Base-by-base conservation (phyloP, 1,284 basidiomycete species). In the Ceraceosorus guamensis region DNA sequence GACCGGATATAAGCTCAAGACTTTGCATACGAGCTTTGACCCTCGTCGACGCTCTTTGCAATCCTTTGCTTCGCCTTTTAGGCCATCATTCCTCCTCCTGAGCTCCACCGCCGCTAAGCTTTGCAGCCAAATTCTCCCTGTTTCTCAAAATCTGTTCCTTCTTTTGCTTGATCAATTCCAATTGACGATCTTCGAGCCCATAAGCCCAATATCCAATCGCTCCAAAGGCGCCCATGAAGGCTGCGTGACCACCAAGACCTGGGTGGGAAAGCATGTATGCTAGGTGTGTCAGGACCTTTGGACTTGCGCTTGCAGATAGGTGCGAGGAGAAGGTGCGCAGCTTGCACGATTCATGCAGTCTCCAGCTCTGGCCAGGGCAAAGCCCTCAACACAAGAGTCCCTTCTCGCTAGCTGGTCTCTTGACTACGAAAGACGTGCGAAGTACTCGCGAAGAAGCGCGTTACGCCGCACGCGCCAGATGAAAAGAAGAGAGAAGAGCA, bases 141-240 rank as follows among this genome's bases (percentile, higher is more conserved):
- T 71, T 70, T 61, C 64, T 59, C 41, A 70, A 61, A 47, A 75
- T 69, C 54, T 67, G 61, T 50, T 73, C 70, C 70, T 74, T 73
- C 56, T 70, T 70, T 33, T 63, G 18, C 51, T 61, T 55, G 52
- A 71, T 71, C 37, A 68, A 31, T 46, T 65, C 67, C 39, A 56
- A 30, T 34, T 71, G 70, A 30, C 68, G 65, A 11, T 54, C 64
- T 56, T 73, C 66, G 35, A 74, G 57, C 14, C 73, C 73, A 61
- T 75, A 71, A 39, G 71, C 11, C 58, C 66, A 75, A 65, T 75
- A 75, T 41, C 73, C 73, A 5, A 69, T 48, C 5, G 50, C 63
- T 32, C 71, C 73, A 24, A 74, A 74, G 14, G 62, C 69, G 18
- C 56, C 53, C 63, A 72, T 72, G 33, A 67, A 49, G 56, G 65